Conservation (phyloP, 2,329 filamentous ascomycete species). For the Talaromyces albobiverticillius region DNA sequence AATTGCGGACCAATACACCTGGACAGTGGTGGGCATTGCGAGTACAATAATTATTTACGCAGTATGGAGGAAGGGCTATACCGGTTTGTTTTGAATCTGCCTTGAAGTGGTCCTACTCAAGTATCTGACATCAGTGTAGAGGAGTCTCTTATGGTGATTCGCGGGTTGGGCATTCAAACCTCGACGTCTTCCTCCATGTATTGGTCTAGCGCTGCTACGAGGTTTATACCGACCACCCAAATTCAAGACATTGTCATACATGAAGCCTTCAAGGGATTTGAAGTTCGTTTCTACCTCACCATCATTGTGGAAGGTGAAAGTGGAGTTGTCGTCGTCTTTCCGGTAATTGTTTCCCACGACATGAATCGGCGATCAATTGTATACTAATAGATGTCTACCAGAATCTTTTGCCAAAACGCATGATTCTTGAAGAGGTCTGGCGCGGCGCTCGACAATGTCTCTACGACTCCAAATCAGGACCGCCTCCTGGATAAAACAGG, state of each 20-base stretch:
- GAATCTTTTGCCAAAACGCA: constrained; percentile 68
- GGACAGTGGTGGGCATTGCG: constrained; percentile 39
- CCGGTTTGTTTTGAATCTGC: constrained; percentile 36
- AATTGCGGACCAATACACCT: constrained; percentile 38
- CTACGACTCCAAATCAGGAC: constrained; percentile 62
- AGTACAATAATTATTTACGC: constrained; percentile 42
- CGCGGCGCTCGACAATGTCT: constrained; percentile 77
- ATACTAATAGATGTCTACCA: constrained; percentile 23
- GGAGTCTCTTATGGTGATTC: constrained; percentile 84
- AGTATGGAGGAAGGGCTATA: constrained; percentile 50
- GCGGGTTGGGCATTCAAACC: constrained; percentile 88
- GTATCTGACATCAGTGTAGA: constrained; percentile 49
- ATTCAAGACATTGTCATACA: constrained; percentile 94
- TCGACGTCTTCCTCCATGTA: constrained; percentile 68
- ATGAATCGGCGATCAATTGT: background rate
- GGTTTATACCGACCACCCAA: constrained; percentile 84
- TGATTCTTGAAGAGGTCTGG: constrained; percentile 85
- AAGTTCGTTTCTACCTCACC: constrained; percentile 83
- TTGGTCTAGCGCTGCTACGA: constrained; percentile 59
- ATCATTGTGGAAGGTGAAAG: constrained; percentile 88
- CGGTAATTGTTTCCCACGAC: constrained; percentile 47
- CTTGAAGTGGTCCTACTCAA: constrained; percentile 16
- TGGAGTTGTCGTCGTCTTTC: constrained; percentile 93
- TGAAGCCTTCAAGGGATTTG: constrained; percentile 90
- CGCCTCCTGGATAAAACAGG: constrained; percentile 9